Evolutionary conservation across 352 stramenopile genomes (phyloP).

Genomic region (Blastocystis sp.): DNA sequence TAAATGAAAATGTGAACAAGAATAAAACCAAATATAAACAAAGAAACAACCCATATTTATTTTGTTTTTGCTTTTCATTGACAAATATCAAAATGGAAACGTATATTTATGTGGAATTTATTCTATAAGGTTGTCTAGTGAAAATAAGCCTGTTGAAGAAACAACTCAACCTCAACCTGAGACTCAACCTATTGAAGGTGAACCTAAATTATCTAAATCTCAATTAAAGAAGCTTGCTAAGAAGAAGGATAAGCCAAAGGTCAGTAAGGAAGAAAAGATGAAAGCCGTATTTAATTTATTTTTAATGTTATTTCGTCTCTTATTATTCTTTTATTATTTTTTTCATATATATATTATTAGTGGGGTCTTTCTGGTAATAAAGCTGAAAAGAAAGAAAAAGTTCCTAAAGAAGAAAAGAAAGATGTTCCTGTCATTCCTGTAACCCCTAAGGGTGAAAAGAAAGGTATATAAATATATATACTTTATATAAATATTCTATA

Average conservation of each 20-base stretch:
- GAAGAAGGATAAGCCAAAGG: constrained; percentile 60
- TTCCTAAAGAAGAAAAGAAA: constrained; percentile 43
- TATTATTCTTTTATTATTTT: constrained; percentile 45
- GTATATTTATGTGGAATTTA: background rate
- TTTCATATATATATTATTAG: constrained; percentile 38
- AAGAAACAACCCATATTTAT: no score
- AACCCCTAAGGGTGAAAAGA: constrained; percentile 78
- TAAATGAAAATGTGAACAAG: no score
- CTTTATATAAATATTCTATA: background rate
- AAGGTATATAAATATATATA: constrained; percentile 43
- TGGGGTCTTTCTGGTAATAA: constrained; percentile 43
- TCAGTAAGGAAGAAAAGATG: constrained; percentile 38
- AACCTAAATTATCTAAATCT: constrained; percentile 73
- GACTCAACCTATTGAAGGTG: background rate
- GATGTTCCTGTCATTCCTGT: constrained; percentile 58
- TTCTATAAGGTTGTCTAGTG: background rate
- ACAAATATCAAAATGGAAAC: background rate
- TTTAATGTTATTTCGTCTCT: constrained; percentile 46
- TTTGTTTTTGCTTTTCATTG: background rate
- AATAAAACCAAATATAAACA: no score
- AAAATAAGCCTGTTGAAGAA: background rate
- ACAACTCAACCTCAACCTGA: background rate
- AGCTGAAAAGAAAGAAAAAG: constrained; percentile 58
- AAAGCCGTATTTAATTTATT: constrained; percentile 44
- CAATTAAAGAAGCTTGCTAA: constrained; percentile 80